Percentiles rank a stretch among this genome's conserved stretches.
Conservation (phyloP, 129 eudicot genomes). For the Silybum marianum region DNA sequence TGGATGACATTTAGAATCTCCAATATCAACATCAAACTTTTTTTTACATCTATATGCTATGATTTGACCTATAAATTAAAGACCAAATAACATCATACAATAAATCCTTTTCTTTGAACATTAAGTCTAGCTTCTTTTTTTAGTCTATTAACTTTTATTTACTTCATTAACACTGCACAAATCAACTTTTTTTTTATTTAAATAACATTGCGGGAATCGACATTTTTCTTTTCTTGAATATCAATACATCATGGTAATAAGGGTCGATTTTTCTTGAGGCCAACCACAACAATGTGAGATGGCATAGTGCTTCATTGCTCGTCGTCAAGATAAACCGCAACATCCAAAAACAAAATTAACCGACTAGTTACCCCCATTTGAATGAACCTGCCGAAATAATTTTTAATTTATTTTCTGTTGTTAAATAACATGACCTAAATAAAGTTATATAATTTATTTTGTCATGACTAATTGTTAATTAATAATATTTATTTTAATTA, state of each 20-base stretch:
- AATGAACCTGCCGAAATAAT: background rate
- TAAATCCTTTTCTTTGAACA: background rate
- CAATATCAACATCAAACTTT: background rate
- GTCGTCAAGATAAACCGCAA: no score
- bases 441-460: no score
- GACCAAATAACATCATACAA: background rate
- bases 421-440: no score
- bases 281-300: background rate
- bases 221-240: background rate
- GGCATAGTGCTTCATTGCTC: background rate
- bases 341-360: background rate
- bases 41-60: no score
- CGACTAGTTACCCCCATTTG: background rate
- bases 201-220: background rate
- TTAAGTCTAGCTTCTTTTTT: background rate
- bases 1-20: background rate
- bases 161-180: background rate
- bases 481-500: no score
- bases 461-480: no score
- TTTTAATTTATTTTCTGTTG: background rate
- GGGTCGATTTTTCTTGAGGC: background rate
- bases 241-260: background rate
- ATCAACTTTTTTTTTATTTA: background rate
- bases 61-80: no score
- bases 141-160: background rate